These are phyloP conservation scores for Selaginella moellendorffii DNA, from an alignment of 75 land plant genomes.

Conservation along the genomic window DNA sequence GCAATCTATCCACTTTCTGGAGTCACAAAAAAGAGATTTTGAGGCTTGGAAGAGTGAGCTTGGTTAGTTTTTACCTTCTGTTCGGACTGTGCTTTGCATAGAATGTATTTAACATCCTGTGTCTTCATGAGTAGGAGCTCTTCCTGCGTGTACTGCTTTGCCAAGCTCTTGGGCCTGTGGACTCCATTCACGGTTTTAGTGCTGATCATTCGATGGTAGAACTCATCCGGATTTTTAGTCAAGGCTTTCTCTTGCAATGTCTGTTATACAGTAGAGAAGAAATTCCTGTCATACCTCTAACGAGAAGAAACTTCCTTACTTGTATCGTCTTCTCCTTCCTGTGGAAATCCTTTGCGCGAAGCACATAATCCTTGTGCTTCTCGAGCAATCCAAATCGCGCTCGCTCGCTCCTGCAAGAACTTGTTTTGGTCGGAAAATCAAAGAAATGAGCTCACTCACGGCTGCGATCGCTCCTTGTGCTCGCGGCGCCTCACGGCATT, in stretches of 20 bases:
- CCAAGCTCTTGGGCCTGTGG: slow-evolving; percentile 39
- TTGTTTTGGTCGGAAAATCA: too few species aligned
- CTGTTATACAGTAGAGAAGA: slow-evolving; percentile 22
- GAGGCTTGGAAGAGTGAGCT: too few species aligned
- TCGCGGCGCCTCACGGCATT: slow-evolving; percentile 46
- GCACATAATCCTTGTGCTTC: slow-evolving; percentile 87
- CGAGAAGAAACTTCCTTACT: too few species aligned
- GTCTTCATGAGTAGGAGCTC: slow-evolving; percentile 77
- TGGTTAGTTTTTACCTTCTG: too few species aligned
- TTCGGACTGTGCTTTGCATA: slow-evolving; percentile 60
- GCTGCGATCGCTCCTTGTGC: slow-evolving; percentile 79
- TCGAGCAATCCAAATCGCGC: slow-evolving; percentile 67
- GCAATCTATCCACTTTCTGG: slow-evolving; percentile 49
- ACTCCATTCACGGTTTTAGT: slow-evolving; percentile 53
- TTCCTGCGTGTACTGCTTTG: slow-evolving; percentile 48
- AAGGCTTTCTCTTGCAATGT: slow-evolving; percentile 76
- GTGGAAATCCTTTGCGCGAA: slow-evolving; percentile 65
- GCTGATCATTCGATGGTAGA: slow-evolving; percentile 77
- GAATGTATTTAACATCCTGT: slow-evolving; percentile 62
- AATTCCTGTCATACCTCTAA: too few species aligned
- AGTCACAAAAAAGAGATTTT: too few species aligned
- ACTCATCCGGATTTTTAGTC: slow-evolving; percentile 80
- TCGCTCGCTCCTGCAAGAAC: slow-evolving; percentile 32
- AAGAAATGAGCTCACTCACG: slow-evolving; percentile 21
- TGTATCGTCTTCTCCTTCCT: slow-evolving; percentile 50